These are phyloP conservation scores for Zopfia rhizophila DNA, from an alignment of 2,329 filamentous ascomycete genomes.

Conservation along the genomic window DNA sequence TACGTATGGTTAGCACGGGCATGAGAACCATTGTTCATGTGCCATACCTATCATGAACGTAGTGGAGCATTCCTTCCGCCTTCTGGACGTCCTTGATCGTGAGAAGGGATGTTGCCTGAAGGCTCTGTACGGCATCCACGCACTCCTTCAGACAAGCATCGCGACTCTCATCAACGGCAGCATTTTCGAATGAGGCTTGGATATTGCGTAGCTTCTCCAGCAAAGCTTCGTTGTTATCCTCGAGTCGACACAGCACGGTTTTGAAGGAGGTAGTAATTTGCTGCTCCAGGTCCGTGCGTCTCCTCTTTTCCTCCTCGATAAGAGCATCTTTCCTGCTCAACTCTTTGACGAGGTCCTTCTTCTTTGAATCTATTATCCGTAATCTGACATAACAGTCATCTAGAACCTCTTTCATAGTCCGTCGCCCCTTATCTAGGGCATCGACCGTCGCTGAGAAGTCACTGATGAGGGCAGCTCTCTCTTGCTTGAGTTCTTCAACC, in stretches of 20 bases:
- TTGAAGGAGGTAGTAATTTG: constrained; percentile 29
- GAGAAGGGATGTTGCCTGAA: constrained; percentile 28
- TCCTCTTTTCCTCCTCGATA: constrained; percentile 33
- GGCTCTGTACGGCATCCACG: constrained; percentile 24
- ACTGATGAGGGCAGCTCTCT: constrained; percentile 28
- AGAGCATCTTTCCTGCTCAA: constrained; percentile 23
- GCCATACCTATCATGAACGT: constrained; percentile 33
- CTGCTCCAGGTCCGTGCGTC: constrained; percentile 32
- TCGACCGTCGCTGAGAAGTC: constrained; percentile 25
- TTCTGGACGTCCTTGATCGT: constrained; percentile 33
- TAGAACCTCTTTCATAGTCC: constrained; percentile 22
- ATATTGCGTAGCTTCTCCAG: constrained; percentile 27
- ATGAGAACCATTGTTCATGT: constrained; percentile 1
- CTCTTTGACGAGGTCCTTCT: constrained; percentile 18
- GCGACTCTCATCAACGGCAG: constrained; percentile 1
- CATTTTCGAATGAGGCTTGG: constrained; percentile 19
- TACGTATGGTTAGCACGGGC: too few species aligned
- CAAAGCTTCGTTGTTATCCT: constrained; percentile 18
- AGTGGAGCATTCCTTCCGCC: constrained; percentile 35
- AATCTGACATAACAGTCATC: constrained; percentile 30
- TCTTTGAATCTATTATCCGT: constrained; percentile 22
- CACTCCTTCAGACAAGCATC: constrained; percentile 28
- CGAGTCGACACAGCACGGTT: constrained; percentile 25
- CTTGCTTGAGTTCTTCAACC: constrained; percentile 30
- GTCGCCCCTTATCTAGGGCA: constrained; percentile 22